These are phyloP conservation scores for Cokeromyces recurvatus DNA, from an alignment of 371 early-diverging fungal genomes.

Conservation along the genomic window DNA sequence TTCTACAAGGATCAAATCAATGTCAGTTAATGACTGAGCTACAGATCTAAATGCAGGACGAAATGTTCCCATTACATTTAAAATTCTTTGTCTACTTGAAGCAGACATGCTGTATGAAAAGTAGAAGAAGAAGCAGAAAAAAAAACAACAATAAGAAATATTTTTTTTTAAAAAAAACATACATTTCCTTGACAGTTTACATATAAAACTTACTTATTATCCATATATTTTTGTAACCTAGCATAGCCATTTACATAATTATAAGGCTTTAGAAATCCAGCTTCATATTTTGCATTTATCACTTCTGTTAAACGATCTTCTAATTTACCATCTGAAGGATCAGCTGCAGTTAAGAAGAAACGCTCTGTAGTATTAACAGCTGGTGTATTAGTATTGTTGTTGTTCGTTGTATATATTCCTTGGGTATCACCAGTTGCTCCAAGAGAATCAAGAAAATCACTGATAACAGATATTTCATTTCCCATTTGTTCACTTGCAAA, in stretches of 20 bases:
- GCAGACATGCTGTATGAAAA: constrained; percentile 62
- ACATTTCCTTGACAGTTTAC: too few relatives aligned
- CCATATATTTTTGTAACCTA: constrained; percentile 88
- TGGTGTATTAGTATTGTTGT: constrained; percentile 8
- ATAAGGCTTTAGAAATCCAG: constrained; percentile 90
- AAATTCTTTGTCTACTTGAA: constrained; percentile 68
- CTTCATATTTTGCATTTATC: constrained; percentile 90
- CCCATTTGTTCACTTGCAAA: constrained; percentile 80
- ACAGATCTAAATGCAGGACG: constrained; percentile 82
- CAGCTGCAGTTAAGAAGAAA: constrained; percentile 86
- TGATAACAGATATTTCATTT: constrained; percentile 76
- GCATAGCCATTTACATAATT: constrained; percentile 91
- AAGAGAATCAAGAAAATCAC: constrained; percentile 66
- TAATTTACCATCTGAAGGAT: constrained; percentile 78
- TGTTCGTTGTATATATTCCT: constrained; percentile 18
- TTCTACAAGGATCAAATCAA: constrained; percentile 89
- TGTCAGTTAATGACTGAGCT: constrained; percentile 86
- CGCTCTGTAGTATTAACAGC: constrained; percentile 53
- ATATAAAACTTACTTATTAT: constrained; percentile 75
- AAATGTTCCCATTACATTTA: constrained; percentile 84
- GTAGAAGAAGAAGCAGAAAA: too few relatives aligned
- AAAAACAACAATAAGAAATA: too few relatives aligned
- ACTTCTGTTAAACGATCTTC: constrained; percentile 85
- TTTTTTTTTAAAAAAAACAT: too few relatives aligned
- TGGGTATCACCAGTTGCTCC: constrained; percentile 30